Evolutionary conservation across 148 eudicot species (phyloP), one percentile per base, ranked within the genome.

Genomic region (Fagopyrum tataricum): DNA sequence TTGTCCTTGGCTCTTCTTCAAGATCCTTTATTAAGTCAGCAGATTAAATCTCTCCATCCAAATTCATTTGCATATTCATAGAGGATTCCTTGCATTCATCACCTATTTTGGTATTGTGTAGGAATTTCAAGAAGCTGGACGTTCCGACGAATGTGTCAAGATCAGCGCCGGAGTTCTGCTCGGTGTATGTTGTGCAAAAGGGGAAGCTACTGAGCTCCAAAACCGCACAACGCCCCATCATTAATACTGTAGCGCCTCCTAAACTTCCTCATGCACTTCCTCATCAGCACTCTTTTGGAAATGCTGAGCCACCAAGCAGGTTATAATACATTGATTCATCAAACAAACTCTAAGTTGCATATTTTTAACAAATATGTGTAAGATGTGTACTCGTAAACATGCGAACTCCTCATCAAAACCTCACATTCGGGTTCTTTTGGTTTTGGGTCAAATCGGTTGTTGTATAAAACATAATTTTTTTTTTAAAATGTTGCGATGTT

Each of bases 141-240:
- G 78, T 79, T 48, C 73, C 82, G 5, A 64, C 72, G 4, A 67
- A 43, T 14, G 44, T 79, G 20, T 71, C 73, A 6, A 79, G 55
- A 72, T 55, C 46, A 3, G 78, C 82, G 6, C 78, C 82, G 44
- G 82, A 79, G 23, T 79, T 75, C 46, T 79, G 82, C 78, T 75
- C 76, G 26, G 72, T 79, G 9, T 79, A 75, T 23, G 78, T 79
- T 4, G 68, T 79, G 18, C 56, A 75, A 10, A 79, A 79, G 73
- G 78, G 78, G 52, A 79, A 79, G 74, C 61, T 79, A 13, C 5
- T 75, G 47, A 75, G 76, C 21, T 76, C 72, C 4, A 43, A 78
- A n/a, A 75, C 82, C 6, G 82, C 82, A 5, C 70, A 69, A 13
- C 71, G 74, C 11, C 82, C 82, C 4, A 55, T 79, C 51, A 72